Percentiles rank a stretch among this genome's conserved stretches.
phyloP scores from a whole-genome alignment of 345 rosid species.

The Kandelia obovata region DNA sequence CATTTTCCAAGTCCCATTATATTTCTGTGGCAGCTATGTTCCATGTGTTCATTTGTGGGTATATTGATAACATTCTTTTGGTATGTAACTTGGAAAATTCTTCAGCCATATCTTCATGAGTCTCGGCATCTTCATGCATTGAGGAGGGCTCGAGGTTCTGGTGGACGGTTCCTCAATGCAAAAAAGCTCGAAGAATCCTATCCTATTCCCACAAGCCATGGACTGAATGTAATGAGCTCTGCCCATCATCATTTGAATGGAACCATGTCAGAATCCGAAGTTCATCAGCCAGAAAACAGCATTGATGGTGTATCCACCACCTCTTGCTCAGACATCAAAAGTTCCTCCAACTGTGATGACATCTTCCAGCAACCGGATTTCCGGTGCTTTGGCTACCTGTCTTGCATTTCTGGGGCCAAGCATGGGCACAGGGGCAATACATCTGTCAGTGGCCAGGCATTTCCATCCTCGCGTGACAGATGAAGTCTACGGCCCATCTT shows the following conservation, averaged over 20 bases:
- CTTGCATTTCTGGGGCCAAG: slow-evolving; percentile 29
- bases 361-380: slow-evolving; percentile 48
- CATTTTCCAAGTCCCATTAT: slow-evolving; percentile 9
- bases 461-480: slow-evolving; percentile 36
- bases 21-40: neutral
- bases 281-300: slow-evolving; percentile 29
- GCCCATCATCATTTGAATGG: slow-evolving; percentile 16
- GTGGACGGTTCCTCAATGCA: slow-evolving; percentile 74
- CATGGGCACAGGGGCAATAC: slow-evolving; percentile 34
- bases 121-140: slow-evolving; percentile 86
- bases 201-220: slow-evolving; percentile 19
- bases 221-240: slow-evolving; percentile 18
- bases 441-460: slow-evolving; percentile 39
- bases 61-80: neutral
- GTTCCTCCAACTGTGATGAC: slow-evolving; percentile 41
- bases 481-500: slow-evolving; percentile 18
- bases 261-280: slow-evolving; percentile 36
- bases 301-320: slow-evolving; percentile 43
- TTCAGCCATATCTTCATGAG: slow-evolving; percentile 85
- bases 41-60: neutral
- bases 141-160: slow-evolving; percentile 74
- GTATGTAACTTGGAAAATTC: neutral
- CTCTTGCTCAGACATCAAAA: slow-evolving; percentile 53
- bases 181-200: slow-evolving; percentile 49
- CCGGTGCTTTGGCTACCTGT: slow-evolving; percentile 49